Base-by-base conservation (phyloP, 768 basidiomycete genomes). In the Phallus indusiatus region DNA sequence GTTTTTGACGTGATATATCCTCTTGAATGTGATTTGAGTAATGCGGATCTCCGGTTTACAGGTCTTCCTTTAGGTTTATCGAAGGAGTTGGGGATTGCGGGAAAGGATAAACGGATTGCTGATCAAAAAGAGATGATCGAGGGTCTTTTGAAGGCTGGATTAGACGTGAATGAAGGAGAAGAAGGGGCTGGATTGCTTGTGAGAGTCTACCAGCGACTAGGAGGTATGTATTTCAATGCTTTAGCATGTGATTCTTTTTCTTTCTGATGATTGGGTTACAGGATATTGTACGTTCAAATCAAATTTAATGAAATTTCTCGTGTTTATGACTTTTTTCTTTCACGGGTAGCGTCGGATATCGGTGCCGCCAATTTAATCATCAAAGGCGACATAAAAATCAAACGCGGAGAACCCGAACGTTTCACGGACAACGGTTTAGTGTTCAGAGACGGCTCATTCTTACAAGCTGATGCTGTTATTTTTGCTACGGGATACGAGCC, bases 91-190 rank as follows among this genome's bases (percentile, higher is more conserved):
- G 7, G 46, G 2, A 59, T 47, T n/a, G 22, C 35, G 12, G 70
- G 69, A 12, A 55, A 50, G 33, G n/a, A 50, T n/a, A 37, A 22
- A 10, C 49, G 53, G 34, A 24, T 42, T 21, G 69, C 65, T 36
- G 52, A 59, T 12, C 72, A 78, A 47, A 67, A 64, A 51, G 69
- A 69, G 18, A 67, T 75, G 61, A 69, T 71, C 47, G 69, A 72
- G 18, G 70, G 69, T 4, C 57, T 76, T 61, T 57, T 62, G 34
- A 69, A 73, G 54, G 73, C 69, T 6, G 76, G 76, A 1, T 53
- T 78, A 54, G 67, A 68, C 49, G 60, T 75, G 17, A 69, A 70
- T 48, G 68, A 70, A 65, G 75, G 75, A 0, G 56, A 53, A 5
- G 68, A 73, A 46, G 74, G 72, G 10, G 60, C 68, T 2, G 75